Evolutionary conservation across 1,284 basidiomycete genomes (phyloP).

Genomic region (Moniliophthora roreri): DNA sequence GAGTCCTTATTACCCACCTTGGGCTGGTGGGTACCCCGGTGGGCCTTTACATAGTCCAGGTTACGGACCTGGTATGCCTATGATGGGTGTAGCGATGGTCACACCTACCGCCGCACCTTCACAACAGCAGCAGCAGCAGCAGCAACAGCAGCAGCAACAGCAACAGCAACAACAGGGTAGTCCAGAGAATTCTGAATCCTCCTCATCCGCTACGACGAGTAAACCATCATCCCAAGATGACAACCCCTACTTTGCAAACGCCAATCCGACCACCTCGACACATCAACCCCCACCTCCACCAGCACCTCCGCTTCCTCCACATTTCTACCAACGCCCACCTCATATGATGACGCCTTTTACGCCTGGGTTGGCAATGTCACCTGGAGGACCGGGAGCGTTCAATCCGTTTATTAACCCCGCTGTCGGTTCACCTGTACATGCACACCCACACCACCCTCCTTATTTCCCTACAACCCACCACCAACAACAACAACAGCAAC

Average conservation of each 20-base stretch:
- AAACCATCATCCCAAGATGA: no score
- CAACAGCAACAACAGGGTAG: no score
- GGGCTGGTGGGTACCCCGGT: constrained; percentile 4
- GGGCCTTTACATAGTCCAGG: background rate
- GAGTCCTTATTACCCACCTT: constrained; percentile 15
- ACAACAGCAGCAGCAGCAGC: no score
- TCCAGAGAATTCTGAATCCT: no score
- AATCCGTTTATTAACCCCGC: constrained; percentile 67
- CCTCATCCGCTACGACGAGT: no score
- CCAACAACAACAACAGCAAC: no score
- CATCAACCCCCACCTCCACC: constrained; percentile 10
- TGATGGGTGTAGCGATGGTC: background rate
- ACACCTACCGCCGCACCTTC: background rate
- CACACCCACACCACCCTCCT: constrained; percentile 19
- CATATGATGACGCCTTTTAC: constrained; percentile 47
- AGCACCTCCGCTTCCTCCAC: background rate
- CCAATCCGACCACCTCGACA: background rate
- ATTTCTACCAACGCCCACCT: constrained; percentile 9
- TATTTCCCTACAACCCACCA: no score
- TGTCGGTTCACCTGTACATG: constrained; percentile 67
- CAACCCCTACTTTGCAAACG: no score
- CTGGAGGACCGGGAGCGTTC: constrained; percentile 42
- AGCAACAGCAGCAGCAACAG: no score
- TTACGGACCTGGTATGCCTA: background rate
- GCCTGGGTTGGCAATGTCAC: constrained; percentile 68